Conservation (phyloP, 331 rosid species). For the Pyrus hybrid region DNA sequence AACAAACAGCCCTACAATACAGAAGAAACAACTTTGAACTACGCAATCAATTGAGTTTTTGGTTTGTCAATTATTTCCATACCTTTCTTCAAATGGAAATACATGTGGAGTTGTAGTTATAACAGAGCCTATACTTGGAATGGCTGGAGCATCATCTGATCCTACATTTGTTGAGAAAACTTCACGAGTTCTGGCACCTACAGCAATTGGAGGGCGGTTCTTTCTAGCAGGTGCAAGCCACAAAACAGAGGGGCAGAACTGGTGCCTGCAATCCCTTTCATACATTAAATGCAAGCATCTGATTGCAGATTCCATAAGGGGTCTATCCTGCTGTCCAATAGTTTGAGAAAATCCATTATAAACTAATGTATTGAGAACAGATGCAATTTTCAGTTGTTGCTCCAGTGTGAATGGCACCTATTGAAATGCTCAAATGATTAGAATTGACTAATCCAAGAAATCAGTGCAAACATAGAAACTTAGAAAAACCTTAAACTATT, state of each 20-base stretch:
- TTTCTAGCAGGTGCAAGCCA: slow-evolving; percentile 95
- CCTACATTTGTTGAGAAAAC: slow-evolving; percentile 48
- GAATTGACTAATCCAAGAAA: slow-evolving; percentile 3
- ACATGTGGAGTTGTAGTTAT: slow-evolving; percentile 78
- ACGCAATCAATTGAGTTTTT: not conserved
- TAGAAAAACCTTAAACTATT: not conserved
- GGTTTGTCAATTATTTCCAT: not conserved
- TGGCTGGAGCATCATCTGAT: slow-evolving; percentile 48
- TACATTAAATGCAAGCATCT: slow-evolving; percentile 94
- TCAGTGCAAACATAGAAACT: not conserved
- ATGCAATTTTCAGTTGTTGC: slow-evolving; percentile 76
- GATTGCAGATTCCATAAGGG: slow-evolving; percentile 84
- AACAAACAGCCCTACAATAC: not conserved
- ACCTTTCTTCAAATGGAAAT: slow-evolving; percentile 97
- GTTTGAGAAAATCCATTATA: slow-evolving; percentile 68
- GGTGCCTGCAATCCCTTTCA: slow-evolving; percentile 97
- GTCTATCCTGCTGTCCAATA: slow-evolving; percentile 42
- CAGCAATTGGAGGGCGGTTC: slow-evolving; percentile 77
- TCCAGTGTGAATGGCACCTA: slow-evolving; percentile 89
- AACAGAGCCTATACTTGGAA: slow-evolving; percentile 51
- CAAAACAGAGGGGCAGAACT: slow-evolving; percentile 76
- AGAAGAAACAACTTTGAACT: not conserved
- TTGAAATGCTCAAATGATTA: slow-evolving; percentile 20
- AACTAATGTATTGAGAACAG: slow-evolving; percentile 83
- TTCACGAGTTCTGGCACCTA: slow-evolving; percentile 92